Evolutionary conservation across 257 asterid species (phyloP).

Genomic region (Scutellaria minor): DNA sequence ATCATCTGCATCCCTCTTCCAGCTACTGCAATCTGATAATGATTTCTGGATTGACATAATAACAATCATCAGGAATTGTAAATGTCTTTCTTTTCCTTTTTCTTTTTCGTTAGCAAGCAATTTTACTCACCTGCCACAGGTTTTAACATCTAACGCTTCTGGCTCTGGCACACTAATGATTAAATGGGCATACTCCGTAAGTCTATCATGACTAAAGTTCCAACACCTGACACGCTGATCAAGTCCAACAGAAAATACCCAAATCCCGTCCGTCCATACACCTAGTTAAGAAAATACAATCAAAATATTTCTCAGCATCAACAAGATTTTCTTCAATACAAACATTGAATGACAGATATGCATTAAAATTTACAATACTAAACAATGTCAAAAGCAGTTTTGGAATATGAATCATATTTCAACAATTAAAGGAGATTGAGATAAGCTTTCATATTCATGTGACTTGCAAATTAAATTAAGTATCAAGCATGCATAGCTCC

Average conservation of each 20-base stretch:
- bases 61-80: slow-evolving; percentile 5
- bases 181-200: slow-evolving; percentile 63
- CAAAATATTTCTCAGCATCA: neutral
- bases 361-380: neutral
- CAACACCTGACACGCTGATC: slow-evolving; percentile 96
- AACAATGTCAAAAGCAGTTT: neutral
- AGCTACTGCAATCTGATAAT: slow-evolving; percentile 83
- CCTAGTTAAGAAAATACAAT: slow-evolving; percentile 40
- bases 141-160: slow-evolving; percentile 80
- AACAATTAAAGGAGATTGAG: slow-evolving; percentile 3
- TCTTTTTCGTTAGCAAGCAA: neutral
- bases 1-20: slow-evolving; percentile 98
- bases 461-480: neutral
- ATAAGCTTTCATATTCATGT: too few species aligned
- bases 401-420: neutral
- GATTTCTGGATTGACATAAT: slow-evolving; percentile 52
- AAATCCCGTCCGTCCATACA: slow-evolving; percentile 90
- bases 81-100: too few species aligned
- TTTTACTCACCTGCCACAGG: slow-evolving; percentile 58
- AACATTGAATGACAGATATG: neutral
- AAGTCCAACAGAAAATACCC: slow-evolving; percentile 92
- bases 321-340: neutral
- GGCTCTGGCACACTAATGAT: slow-evolving; percentile 94
- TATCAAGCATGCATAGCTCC: neutral
- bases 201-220: slow-evolving; percentile 55